These are phyloP conservation scores for Pythium insidiosum DNA, from an alignment of 352 stramenopile genomes.

Conservation along the genomic window DNA sequence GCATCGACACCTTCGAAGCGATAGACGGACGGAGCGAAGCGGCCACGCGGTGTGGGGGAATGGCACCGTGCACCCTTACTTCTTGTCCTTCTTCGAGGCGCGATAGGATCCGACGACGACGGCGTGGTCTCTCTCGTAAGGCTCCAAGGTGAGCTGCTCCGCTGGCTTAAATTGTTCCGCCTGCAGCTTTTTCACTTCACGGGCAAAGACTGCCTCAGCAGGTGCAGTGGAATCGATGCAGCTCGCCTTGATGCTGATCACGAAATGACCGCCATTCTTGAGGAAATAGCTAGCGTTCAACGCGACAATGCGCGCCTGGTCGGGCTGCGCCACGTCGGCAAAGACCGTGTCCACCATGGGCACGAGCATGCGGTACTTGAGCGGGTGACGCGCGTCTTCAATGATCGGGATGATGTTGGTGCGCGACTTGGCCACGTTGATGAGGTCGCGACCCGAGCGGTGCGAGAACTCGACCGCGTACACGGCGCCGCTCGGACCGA, in stretches of 20 bases:
- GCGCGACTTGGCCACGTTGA: slow-evolving; percentile 98
- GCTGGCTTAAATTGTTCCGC: slow-evolving; percentile 98
- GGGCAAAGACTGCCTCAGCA: slow-evolving; percentile 96
- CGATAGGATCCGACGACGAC: slow-evolving; percentile 96
- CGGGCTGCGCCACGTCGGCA: slow-evolving; percentile 98
- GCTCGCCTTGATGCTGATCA: slow-evolving; percentile 99
- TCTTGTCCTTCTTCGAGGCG: slow-evolving; percentile 23
- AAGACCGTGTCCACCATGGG: slow-evolving; percentile 99
- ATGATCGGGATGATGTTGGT: slow-evolving; percentile 99
- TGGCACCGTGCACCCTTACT: slow-evolving; percentile 30
- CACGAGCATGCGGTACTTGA: slow-evolving; percentile 98
- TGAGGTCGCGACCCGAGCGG: slow-evolving; percentile 95
- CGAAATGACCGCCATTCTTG: slow-evolving; percentile 98
- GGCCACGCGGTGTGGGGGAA: not conserved
- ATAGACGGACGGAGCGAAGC: too few relatives aligned
- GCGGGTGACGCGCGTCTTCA: slow-evolving; percentile 95
- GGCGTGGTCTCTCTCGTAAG: slow-evolving; percentile 99
- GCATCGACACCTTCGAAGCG: too few relatives aligned
- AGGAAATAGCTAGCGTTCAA: slow-evolving; percentile 98
- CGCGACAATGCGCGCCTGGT: slow-evolving; percentile 99
- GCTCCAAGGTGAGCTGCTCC: slow-evolving; percentile 99
- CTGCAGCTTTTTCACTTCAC: slow-evolving; percentile 97
- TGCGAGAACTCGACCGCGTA: slow-evolving; percentile 99
- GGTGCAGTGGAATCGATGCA: slow-evolving; percentile 99
- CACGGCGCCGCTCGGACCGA: slow-evolving; percentile 93